Conservation (phyloP, 2,329 filamentous ascomycete species). For the Penicillium glabrum region DNA sequence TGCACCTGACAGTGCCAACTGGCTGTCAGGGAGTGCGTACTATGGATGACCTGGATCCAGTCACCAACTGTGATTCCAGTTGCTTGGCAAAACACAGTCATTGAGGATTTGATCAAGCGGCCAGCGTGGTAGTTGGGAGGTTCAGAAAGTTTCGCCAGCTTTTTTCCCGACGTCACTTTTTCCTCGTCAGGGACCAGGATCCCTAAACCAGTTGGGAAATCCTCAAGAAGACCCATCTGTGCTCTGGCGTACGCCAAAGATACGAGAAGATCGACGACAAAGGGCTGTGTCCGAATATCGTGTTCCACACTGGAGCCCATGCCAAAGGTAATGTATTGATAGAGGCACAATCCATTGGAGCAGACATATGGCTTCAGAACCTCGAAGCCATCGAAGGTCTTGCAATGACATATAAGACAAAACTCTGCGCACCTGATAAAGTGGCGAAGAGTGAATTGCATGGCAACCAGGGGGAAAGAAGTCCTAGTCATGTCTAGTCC, state of each 20-base stretch:
- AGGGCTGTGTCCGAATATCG: conserved; percentile 75
- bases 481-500: conserved; percentile 26
- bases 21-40: background rate
- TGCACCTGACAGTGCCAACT: conserved; percentile 50
- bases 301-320: conserved; percentile 84
- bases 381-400: conserved; percentile 61
- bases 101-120: background rate
- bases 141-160: no score
- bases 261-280: conserved; percentile 79
- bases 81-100: background rate
- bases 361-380: conserved; percentile 67
- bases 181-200: conserved; percentile 48
- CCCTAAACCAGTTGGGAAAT: conserved; percentile 59
- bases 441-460: conserved; percentile 76
- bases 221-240: conserved; percentile 39
- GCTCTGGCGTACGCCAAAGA: conserved; percentile 74
- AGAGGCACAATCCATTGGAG: conserved; percentile 71
- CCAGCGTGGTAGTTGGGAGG: background rate
- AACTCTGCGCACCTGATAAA: conserved; percentile 81
- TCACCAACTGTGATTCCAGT: conserved; percentile 46
- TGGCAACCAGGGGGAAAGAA: conserved; percentile 59
- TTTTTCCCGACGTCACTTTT: background rate
- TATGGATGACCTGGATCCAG: conserved; percentile 51
- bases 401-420: conserved; percentile 80
- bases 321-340: conserved; percentile 83